Percentiles rank a stretch among this genome's conserved stretches.
Evolutionary conservation across 139 green algal genomes (phyloP).

Genomic region (Astrephomene gubernaculifera): DNA sequence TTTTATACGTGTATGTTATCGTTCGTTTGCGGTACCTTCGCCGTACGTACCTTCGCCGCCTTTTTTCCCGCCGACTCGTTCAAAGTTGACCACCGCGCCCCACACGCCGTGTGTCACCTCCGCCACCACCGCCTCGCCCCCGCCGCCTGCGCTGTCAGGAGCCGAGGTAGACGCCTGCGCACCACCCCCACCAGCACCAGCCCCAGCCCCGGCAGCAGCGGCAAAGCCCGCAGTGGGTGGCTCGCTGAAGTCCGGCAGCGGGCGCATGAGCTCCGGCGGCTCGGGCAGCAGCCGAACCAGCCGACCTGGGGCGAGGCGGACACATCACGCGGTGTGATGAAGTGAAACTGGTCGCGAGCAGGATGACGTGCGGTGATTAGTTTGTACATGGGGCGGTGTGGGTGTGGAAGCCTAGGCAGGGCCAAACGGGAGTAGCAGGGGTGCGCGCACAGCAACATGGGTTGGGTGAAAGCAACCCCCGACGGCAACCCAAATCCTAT

Average conservation of each 20-base stretch:
- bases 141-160: neutral
- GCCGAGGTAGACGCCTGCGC: neutral
- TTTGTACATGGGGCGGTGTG: too few species aligned
- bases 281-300: constrained; percentile 73
- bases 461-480: too few species aligned
- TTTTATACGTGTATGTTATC: too few species aligned
- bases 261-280: neutral
- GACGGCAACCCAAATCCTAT: too few species aligned
- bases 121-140: constrained; percentile 30
- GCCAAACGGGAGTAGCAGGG: too few species aligned
- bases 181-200: too few species aligned
- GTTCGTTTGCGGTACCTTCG: too few species aligned
- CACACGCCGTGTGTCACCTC: constrained; percentile 66
- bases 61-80: constrained; percentile 66
- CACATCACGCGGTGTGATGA: too few species aligned
- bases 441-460: too few species aligned
- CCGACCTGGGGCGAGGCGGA: constrained; percentile 62
- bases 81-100: constrained; percentile 88
- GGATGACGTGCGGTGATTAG: too few species aligned
- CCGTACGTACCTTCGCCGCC: constrained; percentile 3
- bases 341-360: too few species aligned
- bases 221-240: neutral
- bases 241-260: constrained; percentile 22
- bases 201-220: neutral
- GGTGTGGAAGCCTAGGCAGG: too few species aligned